These are phyloP conservation scores for Auriculariales sp. DNA, from an alignment of 768 basidiomycete species.

Conservation along the genomic window DNA sequence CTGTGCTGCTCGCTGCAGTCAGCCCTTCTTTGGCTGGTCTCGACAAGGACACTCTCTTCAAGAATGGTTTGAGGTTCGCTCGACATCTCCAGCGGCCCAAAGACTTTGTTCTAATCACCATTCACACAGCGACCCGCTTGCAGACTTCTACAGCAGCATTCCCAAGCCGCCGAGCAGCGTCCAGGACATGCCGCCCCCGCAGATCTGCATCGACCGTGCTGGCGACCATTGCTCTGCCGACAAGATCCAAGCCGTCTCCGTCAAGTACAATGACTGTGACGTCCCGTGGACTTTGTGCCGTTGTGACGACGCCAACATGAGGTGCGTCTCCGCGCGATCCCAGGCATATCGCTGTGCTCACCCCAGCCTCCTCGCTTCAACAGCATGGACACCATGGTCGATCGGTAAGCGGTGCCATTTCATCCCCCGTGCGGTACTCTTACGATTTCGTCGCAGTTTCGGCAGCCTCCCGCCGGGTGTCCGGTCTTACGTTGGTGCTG, in stretches of 20 bases:
- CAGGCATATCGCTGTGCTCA: not conserved
- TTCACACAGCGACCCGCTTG: not conserved
- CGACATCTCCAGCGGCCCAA: too few species aligned
- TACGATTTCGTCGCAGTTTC: not conserved
- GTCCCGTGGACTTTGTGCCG: not conserved
- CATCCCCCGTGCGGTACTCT: too few species aligned
- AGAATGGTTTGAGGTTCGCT: not conserved
- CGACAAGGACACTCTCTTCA: slow-evolving; percentile 1
- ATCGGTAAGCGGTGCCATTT: not conserved
- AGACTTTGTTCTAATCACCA: too few species aligned
- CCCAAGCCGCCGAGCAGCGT: not conserved
- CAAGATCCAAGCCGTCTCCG: not conserved
- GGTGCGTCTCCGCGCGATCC: not conserved
- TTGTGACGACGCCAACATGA: not conserved
- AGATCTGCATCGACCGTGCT: not conserved
- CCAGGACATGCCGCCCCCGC: not conserved
- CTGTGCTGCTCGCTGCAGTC: not conserved
- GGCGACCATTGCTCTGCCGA: not conserved
- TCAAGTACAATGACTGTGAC: slow-evolving; percentile 1
- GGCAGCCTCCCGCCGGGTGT: not conserved
- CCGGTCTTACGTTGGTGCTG: not conserved
- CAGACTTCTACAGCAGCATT: not conserved
- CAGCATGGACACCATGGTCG: slow-evolving; percentile 1
- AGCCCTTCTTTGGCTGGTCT: not conserved
- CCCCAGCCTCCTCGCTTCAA: too few species aligned